Evolutionary conservation across 352 stramenopile genomes (phyloP).

Genomic region (Thalassiosira mediterranea): DNA sequence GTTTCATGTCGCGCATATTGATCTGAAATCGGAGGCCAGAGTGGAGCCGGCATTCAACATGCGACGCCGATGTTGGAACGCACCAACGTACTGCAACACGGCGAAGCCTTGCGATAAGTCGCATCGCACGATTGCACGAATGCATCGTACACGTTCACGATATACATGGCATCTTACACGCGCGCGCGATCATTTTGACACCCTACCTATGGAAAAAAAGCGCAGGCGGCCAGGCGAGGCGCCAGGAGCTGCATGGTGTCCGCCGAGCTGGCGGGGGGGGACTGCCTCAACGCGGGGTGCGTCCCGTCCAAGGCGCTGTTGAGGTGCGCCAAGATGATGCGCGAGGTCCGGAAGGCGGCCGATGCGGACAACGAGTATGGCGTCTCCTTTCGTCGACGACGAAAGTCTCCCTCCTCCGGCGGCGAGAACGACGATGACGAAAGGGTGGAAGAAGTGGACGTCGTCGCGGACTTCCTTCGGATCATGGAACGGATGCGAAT

Average conservation of each 20-base stretch:
- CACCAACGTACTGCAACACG: too few relatives aligned
- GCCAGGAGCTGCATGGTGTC: conserved; percentile 76
- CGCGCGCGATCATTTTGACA: too few relatives aligned
- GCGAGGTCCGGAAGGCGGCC: conserved; percentile 54
- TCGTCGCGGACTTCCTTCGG: conserved; percentile 82
- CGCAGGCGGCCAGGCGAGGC: conserved; percentile 59
- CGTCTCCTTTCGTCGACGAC: conserved; percentile 38
- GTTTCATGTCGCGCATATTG: too few relatives aligned
- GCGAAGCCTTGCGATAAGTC: too few relatives aligned
- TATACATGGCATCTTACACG: too few relatives aligned
- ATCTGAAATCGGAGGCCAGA: too few relatives aligned
- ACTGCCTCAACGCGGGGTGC: conserved; percentile 88
- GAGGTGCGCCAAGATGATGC: conserved; percentile 59
- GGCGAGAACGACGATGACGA: not conserved
- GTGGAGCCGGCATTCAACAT: too few relatives aligned
- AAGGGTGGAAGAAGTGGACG: conserved; percentile 23
- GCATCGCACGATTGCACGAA: too few relatives aligned
- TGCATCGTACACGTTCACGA: too few relatives aligned
- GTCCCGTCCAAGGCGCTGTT: conserved; percentile 87
- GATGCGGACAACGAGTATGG: conserved; percentile 70
- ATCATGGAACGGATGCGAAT: conserved; percentile 86
- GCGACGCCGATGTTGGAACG: too few relatives aligned
- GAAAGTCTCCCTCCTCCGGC: not conserved
- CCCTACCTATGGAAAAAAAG: conserved; percentile 1
- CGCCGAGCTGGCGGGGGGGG: conserved; percentile 78